Percentiles rank a stretch among this genome's conserved stretches.
These are phyloP conservation scores for Chaetomium cochliodes DNA, from an alignment of 495 filamentous ascomycete species.

Conservation along the genomic window DNA sequence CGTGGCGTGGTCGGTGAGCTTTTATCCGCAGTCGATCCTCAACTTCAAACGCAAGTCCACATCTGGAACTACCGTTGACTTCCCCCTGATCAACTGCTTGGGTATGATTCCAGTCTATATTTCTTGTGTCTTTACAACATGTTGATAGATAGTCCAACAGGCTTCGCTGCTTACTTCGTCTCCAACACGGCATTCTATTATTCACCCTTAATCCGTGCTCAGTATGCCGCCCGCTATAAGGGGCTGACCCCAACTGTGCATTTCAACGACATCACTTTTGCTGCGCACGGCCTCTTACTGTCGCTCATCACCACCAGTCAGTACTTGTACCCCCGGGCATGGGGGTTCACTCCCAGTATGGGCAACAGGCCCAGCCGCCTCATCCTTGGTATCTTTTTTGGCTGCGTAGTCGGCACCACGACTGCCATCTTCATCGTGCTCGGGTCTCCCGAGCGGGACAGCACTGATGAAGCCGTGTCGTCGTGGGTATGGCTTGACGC, in stretches of 20 bases:
- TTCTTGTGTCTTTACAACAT: slow-evolving; percentile 22
- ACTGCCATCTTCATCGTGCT: slow-evolving; percentile 57
- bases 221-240: slow-evolving; percentile 80
- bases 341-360: slow-evolving; percentile 67
- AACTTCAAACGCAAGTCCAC: slow-evolving; percentile 76
- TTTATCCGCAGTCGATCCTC: slow-evolving; percentile 83
- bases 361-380: slow-evolving; percentile 58
- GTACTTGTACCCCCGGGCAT: slow-evolving; percentile 65
- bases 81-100: slow-evolving; percentile 75
- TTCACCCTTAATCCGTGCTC: slow-evolving; percentile 68
- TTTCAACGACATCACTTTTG: slow-evolving; percentile 88
- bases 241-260: slow-evolving; percentile 76
- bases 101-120: slow-evolving; percentile 47
- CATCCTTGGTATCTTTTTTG: slow-evolving; percentile 65
- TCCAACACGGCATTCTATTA: slow-evolving; percentile 74
- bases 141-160: slow-evolving; percentile 29
- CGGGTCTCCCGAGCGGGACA: slow-evolving; percentile 53
- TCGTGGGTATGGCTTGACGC: slow-evolving; percentile 50
- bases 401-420: slow-evolving; percentile 59
- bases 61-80: slow-evolving; percentile 80
- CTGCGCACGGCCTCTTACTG: slow-evolving; percentile 69
- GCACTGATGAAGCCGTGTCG: slow-evolving; percentile 18
- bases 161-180: slow-evolving; percentile 75
- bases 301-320: slow-evolving; percentile 68
- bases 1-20: slow-evolving; percentile 79